Evolutionary conservation across 2,329 filamentous ascomycete species (phyloP).

Genomic region (Septoria linicola): DNA sequence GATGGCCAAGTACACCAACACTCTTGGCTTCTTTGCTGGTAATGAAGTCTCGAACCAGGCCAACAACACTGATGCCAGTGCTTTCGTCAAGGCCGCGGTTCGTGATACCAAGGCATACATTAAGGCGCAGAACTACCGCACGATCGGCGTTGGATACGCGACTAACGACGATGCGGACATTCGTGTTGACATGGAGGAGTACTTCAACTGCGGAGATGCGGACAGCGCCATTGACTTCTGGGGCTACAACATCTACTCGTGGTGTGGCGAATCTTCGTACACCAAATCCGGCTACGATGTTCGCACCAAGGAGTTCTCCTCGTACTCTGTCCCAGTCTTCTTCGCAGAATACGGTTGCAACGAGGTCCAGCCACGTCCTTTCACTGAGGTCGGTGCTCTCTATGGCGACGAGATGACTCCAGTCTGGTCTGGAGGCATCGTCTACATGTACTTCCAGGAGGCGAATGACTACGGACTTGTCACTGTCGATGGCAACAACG

Average conservation of each 20-base stretch:
- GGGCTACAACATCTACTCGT: conserved; percentile 99
- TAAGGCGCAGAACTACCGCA: conserved; percentile 70
- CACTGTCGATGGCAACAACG: conserved; percentile 57
- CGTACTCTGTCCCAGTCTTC: conserved; percentile 93
- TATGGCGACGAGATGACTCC: conserved; percentile 77
- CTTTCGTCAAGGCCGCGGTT: conserved; percentile 96
- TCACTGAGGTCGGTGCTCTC: conserved; percentile 80
- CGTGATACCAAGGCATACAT: conserved; percentile 96
- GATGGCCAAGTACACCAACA: conserved; percentile 80
- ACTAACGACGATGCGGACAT: conserved; percentile 89
- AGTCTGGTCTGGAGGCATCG: conserved; percentile 93
- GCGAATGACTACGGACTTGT: conserved; percentile 85
- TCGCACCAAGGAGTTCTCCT: conserved; percentile 80
- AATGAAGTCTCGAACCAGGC: conserved; percentile 92
- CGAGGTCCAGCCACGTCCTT: conserved; percentile 67
- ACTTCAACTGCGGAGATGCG: conserved; percentile 85
- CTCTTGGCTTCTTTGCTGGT: conserved; percentile 95
- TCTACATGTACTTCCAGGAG: conserved; percentile 98
- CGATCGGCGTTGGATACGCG: conserved; percentile 89
- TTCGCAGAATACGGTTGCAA: conserved; percentile 99
- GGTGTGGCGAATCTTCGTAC: conserved; percentile 87
- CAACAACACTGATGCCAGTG: conserved; percentile 86
- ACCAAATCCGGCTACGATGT: conserved; percentile 73
- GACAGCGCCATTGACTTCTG: conserved; percentile 84
- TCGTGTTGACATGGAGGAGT: conserved; percentile 77